Evolutionary conservation across 2,329 filamentous ascomycete genomes (phyloP), one percentile per base, ranked within the genome.

Genomic region (Cladosporium austrohemisphaericum): DNA sequence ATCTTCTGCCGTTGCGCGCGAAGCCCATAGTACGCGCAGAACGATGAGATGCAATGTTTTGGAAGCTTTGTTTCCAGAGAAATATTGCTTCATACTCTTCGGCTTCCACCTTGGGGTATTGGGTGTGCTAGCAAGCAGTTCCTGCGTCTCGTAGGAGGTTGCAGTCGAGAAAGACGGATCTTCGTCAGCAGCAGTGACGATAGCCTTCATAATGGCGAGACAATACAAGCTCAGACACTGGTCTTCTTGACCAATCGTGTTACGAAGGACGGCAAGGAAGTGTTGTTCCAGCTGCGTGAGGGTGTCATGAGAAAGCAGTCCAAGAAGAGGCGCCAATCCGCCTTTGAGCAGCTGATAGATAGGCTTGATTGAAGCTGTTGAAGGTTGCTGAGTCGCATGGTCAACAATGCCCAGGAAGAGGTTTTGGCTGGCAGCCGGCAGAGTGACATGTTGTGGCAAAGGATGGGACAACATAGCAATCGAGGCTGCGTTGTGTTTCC

Each of bases 21-120:
- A 52, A 2, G 64, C 60, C 50, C 56, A 59, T 14, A 68, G 59
- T 5, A 60, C 62, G 6, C 60, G 55, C 13, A 68, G 51, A 0
- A 64, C 62, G 3, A 68, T 52, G 10, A 69, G 55, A 22, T 66
- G 61, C 33, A 67, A 52, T 2, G 63, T 68, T 37, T 62, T 66
- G 38, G 57, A 54, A 6, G 61, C 65, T 33, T 65, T 68, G 18
- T 41, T 55, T 13, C 59, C 62, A 8, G 52, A 52, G 41, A 68
- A 68, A 51, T 65, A 67, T 28, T 64, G 58, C 48, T 60, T 57
- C 56, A 66, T 60, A 5, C 56, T 59, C 16, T 60, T 58, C 3
- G 65, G 56, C 18, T 56, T 59, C 64, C 65, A 63, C 28, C 51
- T 46, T 5, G 57, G 52, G 8, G 51, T 53, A 1, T 54, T 41